A percentile compares a stretch with the other conserved stretches of the same genome.
Evolutionary conservation across 2,329 filamentous ascomycete genomes (phyloP).

Genomic region (Exutisphaerella laricina): DNA sequence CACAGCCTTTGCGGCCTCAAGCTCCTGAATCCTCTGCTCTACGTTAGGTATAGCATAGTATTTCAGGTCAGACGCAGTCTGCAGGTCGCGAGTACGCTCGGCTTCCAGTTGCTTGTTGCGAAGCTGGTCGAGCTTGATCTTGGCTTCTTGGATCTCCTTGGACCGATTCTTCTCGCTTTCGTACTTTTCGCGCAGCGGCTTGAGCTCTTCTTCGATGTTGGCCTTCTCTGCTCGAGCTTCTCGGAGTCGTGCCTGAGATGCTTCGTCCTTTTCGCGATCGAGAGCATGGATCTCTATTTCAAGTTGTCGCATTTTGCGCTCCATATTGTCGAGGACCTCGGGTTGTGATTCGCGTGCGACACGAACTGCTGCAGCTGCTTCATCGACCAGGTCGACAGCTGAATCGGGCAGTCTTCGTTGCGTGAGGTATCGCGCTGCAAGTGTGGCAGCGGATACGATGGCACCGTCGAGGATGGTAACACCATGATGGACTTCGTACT

Average conservation of each 20-base stretch:
- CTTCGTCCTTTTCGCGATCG: conserved; percentile 88
- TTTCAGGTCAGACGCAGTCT: conserved; percentile 85
- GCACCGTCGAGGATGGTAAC: conserved; percentile 94
- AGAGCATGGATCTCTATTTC: conserved; percentile 97
- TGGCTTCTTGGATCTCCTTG: conserved; percentile 56
- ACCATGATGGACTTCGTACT: conserved; percentile 97
- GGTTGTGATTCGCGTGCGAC: conserved; percentile 95
- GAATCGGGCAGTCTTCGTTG: conserved; percentile 88
- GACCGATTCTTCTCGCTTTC: conserved; percentile 78
- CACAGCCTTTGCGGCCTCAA: conserved; percentile 75
- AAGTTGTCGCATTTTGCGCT: conserved; percentile 81
- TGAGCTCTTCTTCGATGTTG: conserved; percentile 89
- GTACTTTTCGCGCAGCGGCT: conserved; percentile 90
- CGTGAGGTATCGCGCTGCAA: conserved; percentile 91
- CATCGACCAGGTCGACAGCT: conserved; percentile 92
- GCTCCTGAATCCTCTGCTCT: conserved; percentile 67
- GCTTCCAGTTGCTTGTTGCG: conserved; percentile 91
- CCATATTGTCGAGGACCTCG: conserved; percentile 89
- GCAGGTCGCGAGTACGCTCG: conserved; percentile 77
- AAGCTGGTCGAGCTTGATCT: conserved; percentile 87
- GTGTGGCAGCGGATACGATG: conserved; percentile 82
- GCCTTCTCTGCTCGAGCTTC: conserved; percentile 85
- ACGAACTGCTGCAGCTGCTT: conserved; percentile 91
- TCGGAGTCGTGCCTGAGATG: conserved; percentile 74
- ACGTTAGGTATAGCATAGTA: conserved; percentile 98